These are phyloP conservation scores for Auricularia sp. DNA, from an alignment of 768 basidiomycete genomes.

Conservation along the genomic window DNA sequence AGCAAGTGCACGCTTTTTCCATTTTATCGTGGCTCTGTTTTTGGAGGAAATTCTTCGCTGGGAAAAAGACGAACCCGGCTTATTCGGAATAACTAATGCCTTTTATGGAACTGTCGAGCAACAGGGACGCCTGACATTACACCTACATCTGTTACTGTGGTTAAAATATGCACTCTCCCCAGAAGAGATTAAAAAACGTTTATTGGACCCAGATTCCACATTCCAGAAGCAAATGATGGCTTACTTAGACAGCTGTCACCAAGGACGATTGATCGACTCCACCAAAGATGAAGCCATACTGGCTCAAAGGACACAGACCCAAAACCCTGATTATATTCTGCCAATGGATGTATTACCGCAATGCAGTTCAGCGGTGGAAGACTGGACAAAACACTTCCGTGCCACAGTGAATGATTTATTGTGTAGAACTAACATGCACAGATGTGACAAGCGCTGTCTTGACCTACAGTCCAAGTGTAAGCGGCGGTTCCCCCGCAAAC, in stretches of 20 bases:
- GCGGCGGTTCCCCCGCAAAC: conserved; percentile 25
- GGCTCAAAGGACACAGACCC: background rate
- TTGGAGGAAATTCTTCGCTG: background rate
- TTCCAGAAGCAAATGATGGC: conserved; percentile 18
- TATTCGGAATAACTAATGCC: conserved; percentile 12
- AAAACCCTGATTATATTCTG: background rate
- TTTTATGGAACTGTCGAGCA: conserved; percentile 13
- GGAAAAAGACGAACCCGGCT: conserved; percentile 8
- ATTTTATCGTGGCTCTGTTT: background rate
- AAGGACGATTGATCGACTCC: conserved; percentile 23
- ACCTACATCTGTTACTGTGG: conserved; percentile 14
- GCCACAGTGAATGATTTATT: conserved; percentile 22
- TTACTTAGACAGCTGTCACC: conserved; percentile 23
- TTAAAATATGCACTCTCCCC: conserved; percentile 13
- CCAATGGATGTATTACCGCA: background rate
- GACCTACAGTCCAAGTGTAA: conserved; percentile 23
- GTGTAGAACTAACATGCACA: conserved; percentile 21
- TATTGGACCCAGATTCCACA: conserved; percentile 14
- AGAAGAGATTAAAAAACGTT: conserved; percentile 22
- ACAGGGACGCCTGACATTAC: conserved; percentile 13
- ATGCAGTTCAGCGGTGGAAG: conserved; percentile 1
- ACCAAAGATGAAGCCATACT: conserved; percentile 11
- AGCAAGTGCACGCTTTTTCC: conserved; percentile 2
- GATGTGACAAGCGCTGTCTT: conserved; percentile 21
- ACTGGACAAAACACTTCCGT: conserved; percentile 4